A percentile compares a stretch with the other conserved stretches of the same genome.
phyloP scores from a whole-genome alignment of 164 flowering plant genomes.

The Tetracentron sinense region DNA sequence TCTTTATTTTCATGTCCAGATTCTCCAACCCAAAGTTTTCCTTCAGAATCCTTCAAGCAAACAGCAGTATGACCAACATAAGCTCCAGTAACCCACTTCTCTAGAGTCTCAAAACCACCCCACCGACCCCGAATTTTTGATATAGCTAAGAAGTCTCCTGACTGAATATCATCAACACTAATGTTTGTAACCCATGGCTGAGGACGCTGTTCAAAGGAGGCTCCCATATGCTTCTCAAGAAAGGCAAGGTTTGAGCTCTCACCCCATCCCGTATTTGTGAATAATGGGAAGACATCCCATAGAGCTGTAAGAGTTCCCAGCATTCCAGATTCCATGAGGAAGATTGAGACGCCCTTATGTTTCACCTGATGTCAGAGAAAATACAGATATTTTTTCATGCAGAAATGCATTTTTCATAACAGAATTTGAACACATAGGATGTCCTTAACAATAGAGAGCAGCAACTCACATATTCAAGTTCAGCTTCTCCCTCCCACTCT shows the following conservation, averaged over 20 bases:
- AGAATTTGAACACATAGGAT: not conserved
- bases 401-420: not conserved
- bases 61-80: slow-evolving; percentile 97
- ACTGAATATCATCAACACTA: slow-evolving; percentile 68
- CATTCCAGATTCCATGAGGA: slow-evolving; percentile 98
- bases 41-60: slow-evolving; percentile 87
- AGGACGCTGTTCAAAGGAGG: slow-evolving; percentile 73
- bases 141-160: slow-evolving; percentile 92
- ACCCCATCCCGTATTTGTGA: slow-evolving; percentile 93
- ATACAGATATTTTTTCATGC: not conserved
- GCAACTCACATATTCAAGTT: slow-evolving; percentile 77
- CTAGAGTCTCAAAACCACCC: slow-evolving; percentile 98
- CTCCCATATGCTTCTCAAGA: slow-evolving; percentile 87
- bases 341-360: slow-evolving; percentile 75
- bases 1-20: slow-evolving; percentile 90
- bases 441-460: not conserved
- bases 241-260: slow-evolving; percentile 83
- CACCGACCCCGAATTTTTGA: slow-evolving; percentile 96
- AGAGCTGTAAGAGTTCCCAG: slow-evolving; percentile 85
- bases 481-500: slow-evolving; percentile 83
- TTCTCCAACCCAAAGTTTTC: slow-evolving; percentile 97
- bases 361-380: slow-evolving; percentile 56
- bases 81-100: slow-evolving; percentile 97
- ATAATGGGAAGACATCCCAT: slow-evolving; percentile 93
- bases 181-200: slow-evolving; percentile 87